Base-by-base conservation (phyloP, 2,329 filamentous ascomycete species). In the Sarocladiaceae sp. region DNA sequence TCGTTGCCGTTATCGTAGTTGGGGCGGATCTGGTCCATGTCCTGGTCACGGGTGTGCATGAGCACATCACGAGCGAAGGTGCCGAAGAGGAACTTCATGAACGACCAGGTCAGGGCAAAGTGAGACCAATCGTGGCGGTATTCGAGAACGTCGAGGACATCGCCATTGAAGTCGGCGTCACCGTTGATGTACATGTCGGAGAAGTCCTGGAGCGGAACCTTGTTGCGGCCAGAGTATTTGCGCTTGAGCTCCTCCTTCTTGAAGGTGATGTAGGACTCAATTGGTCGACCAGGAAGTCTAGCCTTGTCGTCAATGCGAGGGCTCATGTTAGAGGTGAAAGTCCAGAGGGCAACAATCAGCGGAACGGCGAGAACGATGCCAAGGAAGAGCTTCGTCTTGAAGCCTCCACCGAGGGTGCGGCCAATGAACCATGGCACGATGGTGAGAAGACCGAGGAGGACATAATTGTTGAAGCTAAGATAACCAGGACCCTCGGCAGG, bases 1-100 rank as follows among this genome's bases (percentile, higher is more conserved):
- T 97, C 93, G 64, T 98, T 89, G 61, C 93, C 93, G 53, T 89
- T 84, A 76, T 97, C 93, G 68, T 98, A 98, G 73, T 96, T 89
- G 66, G 90, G 88, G 62, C 90, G 88, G 46, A 97, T 90, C 71
- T 97, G 93, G 68, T 97, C 91, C 77, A 96, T 90, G 56, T 97
- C 62, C 62, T 33, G 12, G 26, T 46, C 89, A 47, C 88, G 81
- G 56, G 87, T 90, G 74, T 97, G 91, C 76, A 95, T 83, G 57
- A 96, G 83, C 51, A 95, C 78, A 66, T 96, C 91, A 37, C 88
- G 88, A 51, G 94, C 81, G 73, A 95, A 88, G 63, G 37, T 41
- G 9, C 82, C 83, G 50, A 87, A 82, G 56, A 97, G 71, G 69
- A 97, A 90, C 71, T 83, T 90, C 72, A 85, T 86, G 76, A 90